A percentile compares a stretch with the other conserved stretches of the same genome.
These are phyloP conservation scores for Infundibulicybe gibba DNA, from an alignment of 768 basidiomycete species.

Conservation along the genomic window DNA sequence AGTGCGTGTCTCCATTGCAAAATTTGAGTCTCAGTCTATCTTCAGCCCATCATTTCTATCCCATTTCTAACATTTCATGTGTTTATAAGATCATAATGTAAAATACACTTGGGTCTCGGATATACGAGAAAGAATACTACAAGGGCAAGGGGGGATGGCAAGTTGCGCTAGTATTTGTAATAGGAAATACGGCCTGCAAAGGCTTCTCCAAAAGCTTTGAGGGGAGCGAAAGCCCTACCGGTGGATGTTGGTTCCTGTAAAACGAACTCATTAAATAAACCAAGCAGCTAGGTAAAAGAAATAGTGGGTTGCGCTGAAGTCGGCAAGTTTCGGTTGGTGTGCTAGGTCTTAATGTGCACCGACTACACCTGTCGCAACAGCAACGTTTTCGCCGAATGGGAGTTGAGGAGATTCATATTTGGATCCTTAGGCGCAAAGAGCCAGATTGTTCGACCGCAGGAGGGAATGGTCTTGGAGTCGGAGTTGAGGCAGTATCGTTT, in stretches of 20 bases:
- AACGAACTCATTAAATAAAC: constrained; percentile 41
- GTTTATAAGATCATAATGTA: constrained; percentile 31
- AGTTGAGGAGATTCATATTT: constrained; percentile 54
- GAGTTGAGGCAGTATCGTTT: constrained; percentile 29
- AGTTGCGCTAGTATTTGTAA: too few species aligned
- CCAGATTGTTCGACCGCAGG: constrained; percentile 30
- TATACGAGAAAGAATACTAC: constrained; percentile 30
- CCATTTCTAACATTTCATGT: constrained; percentile 13
- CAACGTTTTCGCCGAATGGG: constrained; percentile 58
- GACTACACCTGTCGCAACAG: constrained; percentile 43
- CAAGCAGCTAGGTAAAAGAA: constrained; percentile 29
- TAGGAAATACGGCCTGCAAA: too few species aligned
- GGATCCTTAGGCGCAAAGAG: constrained; percentile 37
- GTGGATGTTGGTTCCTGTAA: constrained; percentile 17
- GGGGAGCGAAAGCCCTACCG: neutral
- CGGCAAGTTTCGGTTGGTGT: constrained; percentile 2
- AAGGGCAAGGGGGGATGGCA: constrained; percentile 11
- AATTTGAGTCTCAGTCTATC: neutral
- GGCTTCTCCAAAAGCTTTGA: neutral
- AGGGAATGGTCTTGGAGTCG: constrained; percentile 20
- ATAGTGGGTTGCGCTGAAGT: constrained; percentile 11
- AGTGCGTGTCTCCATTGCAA: too few species aligned
- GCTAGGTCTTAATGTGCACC: constrained; percentile 27
- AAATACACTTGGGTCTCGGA: constrained; percentile 33
- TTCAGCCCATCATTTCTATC: too few species aligned